These are phyloP conservation scores for Ophiostoma ips DNA, from an alignment of 2,329 filamentous ascomycete species.

Conservation along the genomic window DNA sequence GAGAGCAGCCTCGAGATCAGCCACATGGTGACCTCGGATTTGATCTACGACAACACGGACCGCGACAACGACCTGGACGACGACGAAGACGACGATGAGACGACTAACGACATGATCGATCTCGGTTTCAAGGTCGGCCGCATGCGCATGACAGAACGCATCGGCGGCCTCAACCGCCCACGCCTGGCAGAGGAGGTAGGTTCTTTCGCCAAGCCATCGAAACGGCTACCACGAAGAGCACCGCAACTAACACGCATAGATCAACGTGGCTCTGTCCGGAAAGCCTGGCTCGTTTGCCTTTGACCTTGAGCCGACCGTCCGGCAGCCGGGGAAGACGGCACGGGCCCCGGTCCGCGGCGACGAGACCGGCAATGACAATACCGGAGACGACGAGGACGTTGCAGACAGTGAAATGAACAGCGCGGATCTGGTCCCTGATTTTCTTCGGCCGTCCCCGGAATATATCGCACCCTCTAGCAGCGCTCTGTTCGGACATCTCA, in stretches of 20 bases:
- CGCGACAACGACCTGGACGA: background rate
- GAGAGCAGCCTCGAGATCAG: conserved; percentile 6
- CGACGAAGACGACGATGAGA: conserved; percentile 20
- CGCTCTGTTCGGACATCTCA: conserved; percentile 47
- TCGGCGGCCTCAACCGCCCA: conserved; percentile 59
- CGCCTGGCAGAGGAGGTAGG: conserved; percentile 56
- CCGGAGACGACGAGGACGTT: background rate
- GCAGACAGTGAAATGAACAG: conserved; percentile 8
- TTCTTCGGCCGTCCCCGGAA: conserved; percentile 48
- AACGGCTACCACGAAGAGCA: background rate
- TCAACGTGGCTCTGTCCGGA: conserved; percentile 7
- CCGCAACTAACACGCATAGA: background rate
- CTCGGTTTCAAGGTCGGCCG: conserved; percentile 58
- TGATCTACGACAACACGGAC: conserved; percentile 27
- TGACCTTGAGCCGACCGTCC: background rate
- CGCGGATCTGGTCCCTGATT: conserved; percentile 28
- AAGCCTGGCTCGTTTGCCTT: conserved; percentile 4
- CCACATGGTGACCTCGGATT: conserved; percentile 6
- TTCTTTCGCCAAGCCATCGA: too few relatives aligned
- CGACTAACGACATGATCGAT: conserved; percentile 51
- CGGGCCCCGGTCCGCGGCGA: too few relatives aligned
- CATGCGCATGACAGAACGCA: conserved; percentile 59
- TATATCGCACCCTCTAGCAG: conserved; percentile 56
- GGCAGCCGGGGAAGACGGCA: background rate
- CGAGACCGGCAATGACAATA: background rate